These are phyloP conservation scores for Trametes pubescens DNA, from an alignment of 1,284 basidiomycete genomes.

Conservation along the genomic window DNA sequence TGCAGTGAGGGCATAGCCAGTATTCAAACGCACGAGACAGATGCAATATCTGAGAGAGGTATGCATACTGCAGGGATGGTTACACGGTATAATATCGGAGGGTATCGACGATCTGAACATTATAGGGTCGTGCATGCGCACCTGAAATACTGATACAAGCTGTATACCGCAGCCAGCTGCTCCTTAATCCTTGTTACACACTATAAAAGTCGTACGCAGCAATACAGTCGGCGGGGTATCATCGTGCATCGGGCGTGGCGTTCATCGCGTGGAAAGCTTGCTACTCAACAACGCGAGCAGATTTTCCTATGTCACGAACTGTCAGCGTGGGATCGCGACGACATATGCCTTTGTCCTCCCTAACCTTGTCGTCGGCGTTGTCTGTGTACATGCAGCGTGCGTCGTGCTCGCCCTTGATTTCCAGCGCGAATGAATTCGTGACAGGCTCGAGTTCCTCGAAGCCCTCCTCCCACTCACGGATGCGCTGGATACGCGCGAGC, in stretches of 20 bases:
- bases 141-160: not conserved
- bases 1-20: too few species aligned
- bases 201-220: not conserved
- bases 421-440: constrained; percentile 73
- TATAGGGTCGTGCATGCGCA: too few species aligned
- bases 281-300: constrained; percentile 37
- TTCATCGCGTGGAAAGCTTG: constrained; percentile 24
- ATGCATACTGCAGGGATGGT: too few species aligned
- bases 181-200: not conserved
- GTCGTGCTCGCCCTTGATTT: constrained; percentile 56
- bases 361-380: constrained; percentile 72
- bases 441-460: constrained; percentile 77
- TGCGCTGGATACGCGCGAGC: constrained; percentile 54
- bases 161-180: constrained; percentile 5
- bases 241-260: not conserved
- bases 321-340: constrained; percentile 3
- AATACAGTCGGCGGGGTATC: not conserved
- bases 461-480: constrained; percentile 75
- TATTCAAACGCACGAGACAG: too few species aligned
- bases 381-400: constrained; percentile 73
- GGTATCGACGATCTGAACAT: too few species aligned
- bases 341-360: constrained; percentile 3
- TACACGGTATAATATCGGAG: too few species aligned
- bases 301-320: constrained; percentile 31
- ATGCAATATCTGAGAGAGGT: too few species aligned